These are phyloP conservation scores for Syzygium jambos DNA, from an alignment of 345 rosid species.

Conservation along the genomic window DNA sequence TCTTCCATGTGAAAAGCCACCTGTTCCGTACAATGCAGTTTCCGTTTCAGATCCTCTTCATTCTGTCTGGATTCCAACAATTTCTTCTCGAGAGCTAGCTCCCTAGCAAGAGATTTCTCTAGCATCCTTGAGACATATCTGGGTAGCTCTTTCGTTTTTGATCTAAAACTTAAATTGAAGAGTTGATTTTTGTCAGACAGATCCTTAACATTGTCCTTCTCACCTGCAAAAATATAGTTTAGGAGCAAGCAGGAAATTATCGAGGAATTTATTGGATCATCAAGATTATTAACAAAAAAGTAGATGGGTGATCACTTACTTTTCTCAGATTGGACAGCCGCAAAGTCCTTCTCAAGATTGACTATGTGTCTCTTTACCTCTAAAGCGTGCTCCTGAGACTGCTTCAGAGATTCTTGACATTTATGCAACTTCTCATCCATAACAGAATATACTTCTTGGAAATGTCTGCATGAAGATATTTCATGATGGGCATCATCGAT, in stretches of 20 bases:
- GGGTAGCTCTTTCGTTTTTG: constrained; percentile 41
- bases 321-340: constrained; percentile 43
- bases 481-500: constrained; percentile 54
- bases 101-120: constrained; percentile 72
- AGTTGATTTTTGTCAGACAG: constrained; percentile 28
- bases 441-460: constrained; percentile 11
- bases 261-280: background rate
- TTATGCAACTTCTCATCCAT: constrained; percentile 54
- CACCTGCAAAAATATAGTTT: constrained; percentile 36
- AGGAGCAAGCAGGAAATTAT: background rate
- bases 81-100: constrained; percentile 72
- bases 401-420: constrained; percentile 54
- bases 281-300: background rate
- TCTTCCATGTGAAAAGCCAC: constrained; percentile 89
- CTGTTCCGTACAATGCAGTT: constrained; percentile 73
- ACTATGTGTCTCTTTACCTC: constrained; percentile 66
- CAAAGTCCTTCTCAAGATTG: constrained; percentile 48
- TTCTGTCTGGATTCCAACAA: constrained; percentile 41
- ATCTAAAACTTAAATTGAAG: constrained; percentile 21
- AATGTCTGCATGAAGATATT: constrained; percentile 51
- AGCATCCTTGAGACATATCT: constrained; percentile 57
- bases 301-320: constrained; percentile 25
- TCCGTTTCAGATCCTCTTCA: constrained; percentile 70
- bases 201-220: constrained; percentile 22
- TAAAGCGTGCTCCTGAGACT: constrained; percentile 42